Percentiles rank a stretch among this genome's conserved stretches.
These are phyloP conservation scores for Neurospora hispaniola DNA, from an alignment of 495 filamentous ascomycete species.

Conservation along the genomic window DNA sequence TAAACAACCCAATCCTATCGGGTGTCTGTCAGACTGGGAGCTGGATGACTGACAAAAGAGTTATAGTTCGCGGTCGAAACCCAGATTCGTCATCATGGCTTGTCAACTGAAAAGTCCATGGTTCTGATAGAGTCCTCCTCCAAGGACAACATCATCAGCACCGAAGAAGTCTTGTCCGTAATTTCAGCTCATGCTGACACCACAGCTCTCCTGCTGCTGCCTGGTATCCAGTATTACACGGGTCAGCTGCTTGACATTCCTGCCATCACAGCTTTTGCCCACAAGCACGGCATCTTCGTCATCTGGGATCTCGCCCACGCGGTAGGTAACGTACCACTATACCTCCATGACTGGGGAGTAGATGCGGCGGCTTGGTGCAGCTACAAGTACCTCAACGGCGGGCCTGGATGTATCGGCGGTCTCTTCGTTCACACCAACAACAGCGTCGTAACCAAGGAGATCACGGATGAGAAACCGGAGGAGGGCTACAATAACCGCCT, in stretches of 20 bases:
- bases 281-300: slow-evolving; percentile 62
- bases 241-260: slow-evolving; percentile 84
- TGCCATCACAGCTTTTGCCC: slow-evolving; percentile 72
- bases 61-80: slow-evolving; percentile 76
- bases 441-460: slow-evolving; percentile 38
- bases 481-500: slow-evolving; percentile 45
- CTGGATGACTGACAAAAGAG: background rate
- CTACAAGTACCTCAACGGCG: slow-evolving; percentile 94
- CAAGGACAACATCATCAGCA: slow-evolving; percentile 47
- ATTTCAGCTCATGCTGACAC: slow-evolving; percentile 67
- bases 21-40: background rate
- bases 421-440: slow-evolving; percentile 79
- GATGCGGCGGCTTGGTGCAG: slow-evolving; percentile 96
- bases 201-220: slow-evolving; percentile 74
- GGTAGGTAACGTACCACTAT: slow-evolving; percentile 76
- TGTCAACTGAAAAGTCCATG: slow-evolving; percentile 59
- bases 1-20: slow-evolving; percentile 16
- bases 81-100: slow-evolving; percentile 70
- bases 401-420: slow-evolving; percentile 78
- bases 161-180: slow-evolving; percentile 59
- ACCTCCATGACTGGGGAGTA: slow-evolving; percentile 85
- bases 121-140: slow-evolving; percentile 59
- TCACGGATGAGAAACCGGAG: slow-evolving; percentile 24
- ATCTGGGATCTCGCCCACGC: slow-evolving; percentile 97
- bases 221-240: slow-evolving; percentile 91